A percentile compares a stretch with the other conserved stretches of the same genome.
Conservation (phyloP, 2,329 filamentous ascomycete genomes). For the Zopfia rhizophila region DNA sequence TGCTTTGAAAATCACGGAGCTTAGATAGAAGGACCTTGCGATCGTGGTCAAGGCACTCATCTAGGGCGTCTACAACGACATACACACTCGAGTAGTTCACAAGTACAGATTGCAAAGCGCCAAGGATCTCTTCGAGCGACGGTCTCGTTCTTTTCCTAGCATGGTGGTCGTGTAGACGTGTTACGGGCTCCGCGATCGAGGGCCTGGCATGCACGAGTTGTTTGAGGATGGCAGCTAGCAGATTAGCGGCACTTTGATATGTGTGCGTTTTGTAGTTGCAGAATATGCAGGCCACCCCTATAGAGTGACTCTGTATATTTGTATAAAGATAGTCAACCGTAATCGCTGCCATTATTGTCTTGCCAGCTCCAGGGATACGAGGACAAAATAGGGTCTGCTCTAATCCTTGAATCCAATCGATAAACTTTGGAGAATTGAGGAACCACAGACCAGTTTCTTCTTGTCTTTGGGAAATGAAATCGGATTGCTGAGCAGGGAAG, state of each 20-base stretch:
- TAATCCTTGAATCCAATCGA: conserved; percentile 4
- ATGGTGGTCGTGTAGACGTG: conserved; percentile 34
- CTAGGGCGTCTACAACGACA: conserved; percentile 40
- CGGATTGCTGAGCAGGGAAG: conserved; percentile 17
- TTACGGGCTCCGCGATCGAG: conserved; percentile 22
- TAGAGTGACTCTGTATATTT: background rate
- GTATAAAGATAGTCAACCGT: conserved; percentile 20
- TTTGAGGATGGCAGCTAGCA: conserved; percentile 41
- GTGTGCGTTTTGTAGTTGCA: conserved; percentile 36
- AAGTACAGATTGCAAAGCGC: conserved; percentile 25
- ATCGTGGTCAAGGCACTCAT: conserved; percentile 41
- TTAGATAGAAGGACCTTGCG: conserved; percentile 11
- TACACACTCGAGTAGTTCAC: conserved; percentile 30
- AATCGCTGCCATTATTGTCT: too few species aligned
- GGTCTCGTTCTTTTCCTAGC: conserved; percentile 27
- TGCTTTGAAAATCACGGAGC: conserved; percentile 13
- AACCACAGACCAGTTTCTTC: conserved; percentile 22
- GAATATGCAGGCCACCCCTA: conserved; percentile 42
- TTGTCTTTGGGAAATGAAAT: conserved; percentile 18
- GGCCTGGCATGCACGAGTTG: conserved; percentile 40
- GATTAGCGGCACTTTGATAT: conserved; percentile 24
- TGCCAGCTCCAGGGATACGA: conserved; percentile 27
- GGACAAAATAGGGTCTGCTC: conserved; percentile 23
- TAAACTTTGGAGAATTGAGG: conserved; percentile 1
- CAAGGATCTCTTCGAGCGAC: conserved; percentile 27